phyloP scores from a whole-genome alignment of 129 eudicot species.

The Chrysanthemum makinoi region DNA sequence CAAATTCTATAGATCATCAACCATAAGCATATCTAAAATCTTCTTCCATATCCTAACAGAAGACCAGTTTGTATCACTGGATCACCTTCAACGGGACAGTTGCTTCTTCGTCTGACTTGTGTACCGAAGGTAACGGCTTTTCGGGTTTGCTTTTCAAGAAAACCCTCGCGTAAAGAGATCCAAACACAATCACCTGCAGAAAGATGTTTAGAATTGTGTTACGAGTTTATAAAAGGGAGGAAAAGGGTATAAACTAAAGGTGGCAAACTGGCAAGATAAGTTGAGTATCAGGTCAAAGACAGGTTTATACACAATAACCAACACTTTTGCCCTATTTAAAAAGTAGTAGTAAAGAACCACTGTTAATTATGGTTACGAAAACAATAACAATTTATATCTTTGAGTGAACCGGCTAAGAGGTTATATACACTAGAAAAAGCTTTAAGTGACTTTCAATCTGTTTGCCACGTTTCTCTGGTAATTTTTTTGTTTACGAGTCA shows the following conservation, averaged over 20 bases:
- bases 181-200: conserved; percentile 79
- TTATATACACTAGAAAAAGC: no score
- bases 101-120: conserved; percentile 42
- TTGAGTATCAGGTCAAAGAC: not conserved
- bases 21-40: conserved; percentile 11
- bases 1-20: conserved; percentile 9
- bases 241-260: not conserved
- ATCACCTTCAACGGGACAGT: conserved; percentile 48
- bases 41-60: conserved; percentile 22
- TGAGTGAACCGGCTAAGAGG: no score
- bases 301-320: no score
- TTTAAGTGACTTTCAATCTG: no score
- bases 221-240: not conserved
- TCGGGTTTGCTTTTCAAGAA: conserved; percentile 57
- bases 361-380: no score
- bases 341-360: no score
- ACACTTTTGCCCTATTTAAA: no score
- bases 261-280: not conserved
- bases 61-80: conserved; percentile 21
- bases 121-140: conserved; percentile 35
- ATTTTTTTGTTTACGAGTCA: not conserved
- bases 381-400: no score
- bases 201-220: conserved; percentile 7
- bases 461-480: no score
- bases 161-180: conserved; percentile 68